Conservation (phyloP, 2,329 filamentous ascomycete genomes). For the Dothistroma pini region DNA sequence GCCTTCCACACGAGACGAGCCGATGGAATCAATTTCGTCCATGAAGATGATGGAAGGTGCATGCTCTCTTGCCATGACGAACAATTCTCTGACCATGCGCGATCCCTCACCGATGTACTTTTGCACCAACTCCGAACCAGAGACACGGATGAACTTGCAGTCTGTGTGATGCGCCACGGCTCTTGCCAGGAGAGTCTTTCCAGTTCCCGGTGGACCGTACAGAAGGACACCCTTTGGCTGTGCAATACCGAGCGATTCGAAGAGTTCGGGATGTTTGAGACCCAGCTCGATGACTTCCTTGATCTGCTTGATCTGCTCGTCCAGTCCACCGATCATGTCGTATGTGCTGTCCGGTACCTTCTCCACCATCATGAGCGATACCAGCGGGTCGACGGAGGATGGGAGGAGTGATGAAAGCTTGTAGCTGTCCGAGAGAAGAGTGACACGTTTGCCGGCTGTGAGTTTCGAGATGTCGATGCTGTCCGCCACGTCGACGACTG, state of each 20-base stretch:
- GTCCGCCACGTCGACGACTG: conserved; percentile 94
- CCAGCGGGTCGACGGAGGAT: conserved; percentile 94
- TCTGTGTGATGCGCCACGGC: conserved; percentile 98
- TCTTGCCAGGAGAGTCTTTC: conserved; percentile 91
- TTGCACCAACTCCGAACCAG: conserved; percentile 92
- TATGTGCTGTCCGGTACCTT: conserved; percentile 99
- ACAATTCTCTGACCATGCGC: conserved; percentile 97
- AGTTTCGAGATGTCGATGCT: conserved; percentile 93
- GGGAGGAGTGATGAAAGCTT: conserved; percentile 98
- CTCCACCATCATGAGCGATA: conserved; percentile 99
- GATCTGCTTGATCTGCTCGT: conserved; percentile 99
- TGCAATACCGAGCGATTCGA: conserved; percentile 97
- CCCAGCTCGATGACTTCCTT: conserved; percentile 99
- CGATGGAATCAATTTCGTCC: conserved; percentile 99
- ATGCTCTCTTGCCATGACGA: conserved; percentile 98
- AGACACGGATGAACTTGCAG: conserved; percentile 98
- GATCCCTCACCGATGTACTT: conserved; percentile 99
- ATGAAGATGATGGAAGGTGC: conserved; percentile 99
- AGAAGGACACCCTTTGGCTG: conserved; percentile 97
- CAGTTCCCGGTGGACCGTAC: conserved; percentile 94
- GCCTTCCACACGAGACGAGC: conserved; percentile 92
- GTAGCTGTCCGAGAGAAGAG: conserved; percentile 93
- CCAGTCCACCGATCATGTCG: conserved; percentile 98
- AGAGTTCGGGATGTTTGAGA: conserved; percentile 96
- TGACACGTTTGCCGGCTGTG: conserved; percentile 95